Base-by-base conservation (phyloP, 139 green algal genomes). In the Picochlorum sp. region DNA sequence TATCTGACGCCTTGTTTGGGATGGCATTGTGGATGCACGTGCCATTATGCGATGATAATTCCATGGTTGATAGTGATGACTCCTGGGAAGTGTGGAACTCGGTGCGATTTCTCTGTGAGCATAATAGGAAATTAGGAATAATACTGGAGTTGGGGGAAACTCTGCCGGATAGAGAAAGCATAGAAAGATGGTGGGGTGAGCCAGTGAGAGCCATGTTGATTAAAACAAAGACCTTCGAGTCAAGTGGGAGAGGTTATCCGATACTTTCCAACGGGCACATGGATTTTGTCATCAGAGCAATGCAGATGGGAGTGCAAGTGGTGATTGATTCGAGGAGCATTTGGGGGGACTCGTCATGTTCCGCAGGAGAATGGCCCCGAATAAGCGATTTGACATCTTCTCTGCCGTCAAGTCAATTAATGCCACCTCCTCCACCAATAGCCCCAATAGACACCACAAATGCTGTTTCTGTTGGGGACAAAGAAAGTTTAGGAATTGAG, bases 1-100 rank as follows among this genome's bases (percentile, higher is more conserved):
- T 20, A 28, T 63, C 14, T 13, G 24, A n/a, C 26, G 71, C 71
- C 1, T 63, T 91, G 12, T 68, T 70, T 13, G 70, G 70, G 65
- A 88, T 90, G 80, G 74, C 85, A 13, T 39, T 96, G n/a, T 96
- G 89, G 89, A 16, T 96, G 6, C 76, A 61, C 2, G 69, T 96
- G 8, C 87, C 89, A 1, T 20, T 40, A 39, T 6, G 35, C 4
- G 33, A 14, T 4, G 20, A 12, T 20, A n/a, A 26, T 0, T 47
- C 39, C 39, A 47, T 26, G 2, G 10, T 26, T 20, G 25, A n/a
- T 53, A 51, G 13, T 0, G 41, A 62, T n/a, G 81, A 89, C 51
- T 31, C 69, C 1, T 89, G 78, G 74, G 68, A 75, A 40, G 68
- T 66, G 68, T 97, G 89, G 90, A 74, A 91, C 57, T 55, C 59